phyloP scores from a whole-genome alignment of 106 monocot species.

The Dioscorea dumetorum region DNA sequence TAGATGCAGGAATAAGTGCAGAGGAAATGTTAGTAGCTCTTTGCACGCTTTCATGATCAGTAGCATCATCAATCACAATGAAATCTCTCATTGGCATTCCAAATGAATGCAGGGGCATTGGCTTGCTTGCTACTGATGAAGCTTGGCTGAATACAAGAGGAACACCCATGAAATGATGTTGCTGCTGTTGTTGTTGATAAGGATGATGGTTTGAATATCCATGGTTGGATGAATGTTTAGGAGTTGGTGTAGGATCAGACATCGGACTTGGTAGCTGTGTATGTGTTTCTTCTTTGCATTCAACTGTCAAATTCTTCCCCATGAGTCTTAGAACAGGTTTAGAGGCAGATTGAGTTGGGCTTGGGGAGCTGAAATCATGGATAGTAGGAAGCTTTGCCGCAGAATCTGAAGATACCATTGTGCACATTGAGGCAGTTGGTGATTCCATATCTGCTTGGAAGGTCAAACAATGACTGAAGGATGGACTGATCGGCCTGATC shows the following conservation, averaged over 20 bases:
- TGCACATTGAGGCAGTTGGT: neutral
- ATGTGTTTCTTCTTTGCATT: slow-evolving; percentile 28
- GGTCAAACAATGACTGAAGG: slow-evolving; percentile 12
- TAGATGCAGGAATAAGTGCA: slow-evolving; percentile 5
- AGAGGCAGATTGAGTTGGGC: slow-evolving; percentile 16
- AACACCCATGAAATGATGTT: neutral
- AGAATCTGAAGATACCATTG: slow-evolving; percentile 5
- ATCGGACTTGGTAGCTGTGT: slow-evolving; percentile 7
- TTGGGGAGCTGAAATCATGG: slow-evolving; percentile 18
- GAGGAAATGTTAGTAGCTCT: slow-evolving; percentile 4
- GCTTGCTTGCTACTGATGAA: slow-evolving; percentile 3
- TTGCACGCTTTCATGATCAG: slow-evolving; percentile 4
- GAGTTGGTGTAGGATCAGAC: slow-evolving; percentile 1
- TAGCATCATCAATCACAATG: slow-evolving; percentile 36
- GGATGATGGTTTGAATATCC: slow-evolving; percentile 6
- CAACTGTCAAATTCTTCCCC: slow-evolving; percentile 68
- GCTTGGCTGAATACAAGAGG: neutral
- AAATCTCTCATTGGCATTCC: slow-evolving; percentile 14
- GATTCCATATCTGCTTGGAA: slow-evolving; percentile 1
- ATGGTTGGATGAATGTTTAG: slow-evolving; percentile 3
- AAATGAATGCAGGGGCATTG: slow-evolving; percentile 3
- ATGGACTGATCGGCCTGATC: slow-evolving; percentile 4
- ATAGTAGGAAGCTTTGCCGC: neutral
- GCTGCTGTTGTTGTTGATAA: slow-evolving; percentile 9
- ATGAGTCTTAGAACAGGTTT: slow-evolving; percentile 61